Conservation (phyloP, 2,329 filamentous ascomycete species). For the Colletotrichum sp. region DNA sequence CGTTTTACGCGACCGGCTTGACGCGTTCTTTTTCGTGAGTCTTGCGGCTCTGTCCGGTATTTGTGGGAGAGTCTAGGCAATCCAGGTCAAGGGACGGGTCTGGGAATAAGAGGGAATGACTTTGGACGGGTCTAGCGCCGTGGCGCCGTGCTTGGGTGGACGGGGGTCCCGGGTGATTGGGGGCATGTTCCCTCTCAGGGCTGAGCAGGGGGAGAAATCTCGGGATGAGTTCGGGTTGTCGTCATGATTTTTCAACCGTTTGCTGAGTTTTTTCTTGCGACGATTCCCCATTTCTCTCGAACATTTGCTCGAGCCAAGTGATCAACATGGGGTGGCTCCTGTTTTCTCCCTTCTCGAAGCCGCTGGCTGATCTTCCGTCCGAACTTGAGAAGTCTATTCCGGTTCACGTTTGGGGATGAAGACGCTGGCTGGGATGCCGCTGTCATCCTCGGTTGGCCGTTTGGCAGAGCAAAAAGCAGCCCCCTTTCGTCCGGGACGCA, state of each 20-base stretch:
- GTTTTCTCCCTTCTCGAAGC: neutral
- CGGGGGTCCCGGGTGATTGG: neutral
- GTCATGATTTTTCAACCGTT: neutral
- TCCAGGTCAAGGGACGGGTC: neutral
- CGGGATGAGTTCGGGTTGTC: constrained; percentile 18
- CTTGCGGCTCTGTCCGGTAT: constrained; percentile 1
- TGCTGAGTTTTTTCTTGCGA: neutral
- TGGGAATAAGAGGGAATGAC: constrained; percentile 22
- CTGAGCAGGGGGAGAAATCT: constrained; percentile 20
- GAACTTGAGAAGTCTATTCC: neutral
- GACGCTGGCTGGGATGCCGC: neutral
- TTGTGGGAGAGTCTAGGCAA: neutral
- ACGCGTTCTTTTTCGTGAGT: neutral
- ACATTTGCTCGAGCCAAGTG: neutral
- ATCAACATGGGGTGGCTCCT: neutral
- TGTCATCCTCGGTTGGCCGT: neutral
- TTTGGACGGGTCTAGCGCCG: neutral
- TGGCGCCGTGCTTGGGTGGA: neutral
- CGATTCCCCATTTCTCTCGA: neutral
- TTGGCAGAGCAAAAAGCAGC: neutral
- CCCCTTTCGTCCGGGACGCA: constrained; percentile 20
- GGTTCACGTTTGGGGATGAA: neutral
- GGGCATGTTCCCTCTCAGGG: neutral
- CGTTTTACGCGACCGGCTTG: neutral
- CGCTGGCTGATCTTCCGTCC: neutral